Conservation (phyloP, 768 basidiomycete species). For the Trametes sanguinea region DNA sequence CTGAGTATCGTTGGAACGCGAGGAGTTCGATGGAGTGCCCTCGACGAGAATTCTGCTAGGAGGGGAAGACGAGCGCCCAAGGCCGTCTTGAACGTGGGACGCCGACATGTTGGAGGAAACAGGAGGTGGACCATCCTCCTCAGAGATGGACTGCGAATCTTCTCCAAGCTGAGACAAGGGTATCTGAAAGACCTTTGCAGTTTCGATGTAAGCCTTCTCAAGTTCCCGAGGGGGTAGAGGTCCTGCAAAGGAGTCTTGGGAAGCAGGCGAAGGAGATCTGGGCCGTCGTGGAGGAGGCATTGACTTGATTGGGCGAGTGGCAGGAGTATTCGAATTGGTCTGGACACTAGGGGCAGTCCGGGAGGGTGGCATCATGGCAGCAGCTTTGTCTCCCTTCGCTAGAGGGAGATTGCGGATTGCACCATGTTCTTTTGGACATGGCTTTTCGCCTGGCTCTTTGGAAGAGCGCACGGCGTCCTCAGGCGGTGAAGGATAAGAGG, state of each 20-base stretch:
- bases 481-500: conserved; percentile 8
- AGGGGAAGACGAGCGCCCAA: not conserved
- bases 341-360: conserved; percentile 17
- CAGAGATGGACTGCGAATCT: conserved; percentile 21
- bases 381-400: conserved; percentile 27
- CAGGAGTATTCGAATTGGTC: conserved; percentile 13
- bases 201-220: conserved; percentile 46
- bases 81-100: not conserved
- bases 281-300: conserved; percentile 26
- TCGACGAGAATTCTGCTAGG: conserved; percentile 44
- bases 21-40: conserved; percentile 48
- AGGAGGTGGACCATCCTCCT: conserved; percentile 19
- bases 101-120: conserved; percentile 1
- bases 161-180: conserved; percentile 58
- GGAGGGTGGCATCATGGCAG: conserved; percentile 35
- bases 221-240: conserved; percentile 47
- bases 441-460: not conserved
- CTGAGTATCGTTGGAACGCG: conserved; percentile 43
- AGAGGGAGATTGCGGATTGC: not conserved
- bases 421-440: not conserved
- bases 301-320: conserved; percentile 28
- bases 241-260: conserved; percentile 67
- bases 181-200: conserved; percentile 48
- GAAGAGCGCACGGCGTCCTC: not conserved
- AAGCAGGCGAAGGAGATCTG: conserved; percentile 43